Base-by-base conservation (phyloP, 306 rosid genomes). In the Senna siamea region DNA sequence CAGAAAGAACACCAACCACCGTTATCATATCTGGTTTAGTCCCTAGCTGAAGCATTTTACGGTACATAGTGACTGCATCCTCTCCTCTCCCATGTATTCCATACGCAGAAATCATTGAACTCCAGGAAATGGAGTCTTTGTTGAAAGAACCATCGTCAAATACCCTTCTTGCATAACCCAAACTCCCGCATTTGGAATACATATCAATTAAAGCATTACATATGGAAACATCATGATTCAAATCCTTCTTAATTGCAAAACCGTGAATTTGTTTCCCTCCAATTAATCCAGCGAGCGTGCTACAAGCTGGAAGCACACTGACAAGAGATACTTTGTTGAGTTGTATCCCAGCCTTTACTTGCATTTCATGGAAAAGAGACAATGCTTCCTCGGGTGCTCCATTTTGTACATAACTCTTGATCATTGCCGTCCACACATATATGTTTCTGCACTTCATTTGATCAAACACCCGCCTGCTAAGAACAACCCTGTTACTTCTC, bases 171-270 rank as follows among this genome's bases (percentile, higher is more conserved):
- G 90, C 92, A 52, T 79, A 81, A 62, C 76, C 88, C 78, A 87
- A 81, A 80, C 82, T 85, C 79, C 98, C 97, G 64, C 98, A 89
- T 82, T 89, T 93, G 50, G 90, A 80, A 59, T 90, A 90, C 97
- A 85, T 87, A 76, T 89, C 96, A 17, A 90, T 86, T 34, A 93
- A 69, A 47, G 98, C 90, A 83, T 90, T 93, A 57, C 80, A 70
- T 38, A 90, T 17, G 9, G 90, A 76, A 59, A 72, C 76, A 69
- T 93, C 80, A 22, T 41, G 76, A 65, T 48, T 78, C 62, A 89
- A 60, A 56, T 81, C 80, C 85, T 79, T 86, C 75, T 85, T 81
- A 18, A 89, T 37, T 6, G 89, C 81, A 70, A 76, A 89, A 4
- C 92, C 85, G 44, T 87, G 98, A 69, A 93, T 76, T 66, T 90